Evolutionary conservation across 1,139 yeast genomes (phyloP), one percentile per base, ranked within the genome.

Genomic region (Torulaspora globosa): DNA sequence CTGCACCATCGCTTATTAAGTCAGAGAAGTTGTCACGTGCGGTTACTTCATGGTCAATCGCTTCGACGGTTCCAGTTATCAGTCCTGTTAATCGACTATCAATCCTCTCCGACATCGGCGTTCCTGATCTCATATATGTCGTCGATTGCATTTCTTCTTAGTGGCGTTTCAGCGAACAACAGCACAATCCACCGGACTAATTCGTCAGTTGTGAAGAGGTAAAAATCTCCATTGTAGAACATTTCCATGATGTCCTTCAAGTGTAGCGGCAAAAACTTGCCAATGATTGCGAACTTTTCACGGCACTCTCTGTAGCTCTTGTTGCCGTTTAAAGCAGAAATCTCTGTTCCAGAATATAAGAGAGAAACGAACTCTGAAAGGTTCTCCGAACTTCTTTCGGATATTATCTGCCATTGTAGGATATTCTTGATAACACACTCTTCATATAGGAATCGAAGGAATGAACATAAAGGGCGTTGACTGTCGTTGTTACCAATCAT

Each of bases 221-320:
- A 85, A 50, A 87, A 78, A 45, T 81, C 84, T 12, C 90, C 94
- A 50, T 79, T 80, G 58, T 82, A 83, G 57, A 83, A 84, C 58
- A 79, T 63, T 26, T 78, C 84, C 74, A 83, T 75, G 40, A 89
- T 88, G 36, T 80, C 84, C 29, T 74, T 80, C 62, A 89, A 68
- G 56, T 81, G 84, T 44, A 72, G 71, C 28, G 72, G 73, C 43
- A 84, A 61, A 35, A 84, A 45, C 34, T 46, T 55, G 12, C 66
- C 57, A 9, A 59, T 50, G 14, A 57, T 51, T 11, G 50, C 48
- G 23, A 64, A 53, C 40, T 58, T 63, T 38, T 59, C 65, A 9
- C 65, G 54, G n/a, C 50, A 23, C 27, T 63, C 60, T 24, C 49
- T 52, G 37, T 59, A 59, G 14, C 48, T 39, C 5, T 51, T 48